Evolutionary conservation across 352 stramenopile genomes (phyloP), one percentile per base, ranked within the genome.

Genomic region (Globisporangium rhizosaccharum): DNA sequence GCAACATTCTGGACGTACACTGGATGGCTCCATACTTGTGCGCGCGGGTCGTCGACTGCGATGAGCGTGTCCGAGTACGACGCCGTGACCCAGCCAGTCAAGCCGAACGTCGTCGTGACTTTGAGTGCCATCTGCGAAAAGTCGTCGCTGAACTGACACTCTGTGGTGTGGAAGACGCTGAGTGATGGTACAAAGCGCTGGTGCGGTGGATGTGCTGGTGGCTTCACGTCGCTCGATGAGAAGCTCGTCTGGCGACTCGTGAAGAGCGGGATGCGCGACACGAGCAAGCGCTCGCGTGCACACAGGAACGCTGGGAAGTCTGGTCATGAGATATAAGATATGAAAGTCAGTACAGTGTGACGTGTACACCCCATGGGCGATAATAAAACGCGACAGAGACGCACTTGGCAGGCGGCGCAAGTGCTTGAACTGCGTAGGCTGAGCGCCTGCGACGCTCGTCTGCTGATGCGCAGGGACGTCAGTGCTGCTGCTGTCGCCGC

Each of bases 1-100:
- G 82, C 79, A 20, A 92, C 76, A 57, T 92, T 92, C 53, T 92
- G 82, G 51, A 90, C 55, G 42, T 86, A 83, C 18, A 83, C 52
- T 0, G 68, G 75, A 53, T 72, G 60, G 0, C 30, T 53, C 42
- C 81, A 77, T 20, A 46, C 73, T 4, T 45, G 62, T 3, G 53
- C 41, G 2, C 58, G 68, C 37, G 79, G 79, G 37, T 88, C 75
- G 51, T 91, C 79, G 3, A 91, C 82, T 18, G 76, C 63, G 25
- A 75, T 57, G 7, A 88, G 60, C 26, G 61, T 66, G 37, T 85
- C 76, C 39, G 68, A 44, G 41, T 82, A 89, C 39, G 75, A 88
- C 5, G 73, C 66, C 11, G 70, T 86, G 62, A 90, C 85, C 82
- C 82, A 92, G 0, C 82, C 82, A 33, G 68, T 64, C 12, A 89